Evolutionary conservation across 331 rosid genomes (phyloP).

Genomic region (Cydonia oblonga): DNA sequence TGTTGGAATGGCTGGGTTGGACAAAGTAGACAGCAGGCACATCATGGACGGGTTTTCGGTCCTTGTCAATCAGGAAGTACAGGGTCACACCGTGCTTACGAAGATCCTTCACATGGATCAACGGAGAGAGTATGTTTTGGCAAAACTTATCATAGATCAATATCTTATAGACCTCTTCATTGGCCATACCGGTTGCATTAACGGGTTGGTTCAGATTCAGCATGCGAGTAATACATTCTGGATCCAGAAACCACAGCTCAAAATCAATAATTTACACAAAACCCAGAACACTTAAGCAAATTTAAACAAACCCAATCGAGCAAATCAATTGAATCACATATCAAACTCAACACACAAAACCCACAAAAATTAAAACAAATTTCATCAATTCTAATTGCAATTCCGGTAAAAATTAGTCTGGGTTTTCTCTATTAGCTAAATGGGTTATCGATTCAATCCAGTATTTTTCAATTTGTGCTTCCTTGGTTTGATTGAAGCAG

Average conservation of each 20-base stretch:
- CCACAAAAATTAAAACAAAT: not conserved
- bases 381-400: not conserved
- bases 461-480: not conserved
- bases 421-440: not conserved
- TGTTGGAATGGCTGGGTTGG: constrained; percentile 47
- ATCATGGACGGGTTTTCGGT: constrained; percentile 67
- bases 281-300: not conserved
- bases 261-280: not conserved
- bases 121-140: constrained; percentile 66
- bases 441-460: not conserved
- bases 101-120: constrained; percentile 76
- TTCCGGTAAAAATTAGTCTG: not conserved
- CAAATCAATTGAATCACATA: not conserved
- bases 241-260: constrained; percentile 1
- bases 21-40: constrained; percentile 86
- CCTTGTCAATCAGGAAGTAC: constrained; percentile 70
- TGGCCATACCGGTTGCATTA: constrained; percentile 46
- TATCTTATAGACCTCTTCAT: constrained; percentile 80
- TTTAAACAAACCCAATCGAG: not conserved
- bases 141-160: constrained; percentile 71
- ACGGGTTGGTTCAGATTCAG: constrained; percentile 82
- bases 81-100: constrained; percentile 90
- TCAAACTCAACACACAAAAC: not conserved
- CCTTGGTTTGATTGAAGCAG: not conserved
- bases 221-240: constrained; percentile 81